Evolutionary conservation across 148 eudicot species (phyloP), one percentile per base, ranked within the genome.

Genomic region (Rhododendron mucronatum): DNA sequence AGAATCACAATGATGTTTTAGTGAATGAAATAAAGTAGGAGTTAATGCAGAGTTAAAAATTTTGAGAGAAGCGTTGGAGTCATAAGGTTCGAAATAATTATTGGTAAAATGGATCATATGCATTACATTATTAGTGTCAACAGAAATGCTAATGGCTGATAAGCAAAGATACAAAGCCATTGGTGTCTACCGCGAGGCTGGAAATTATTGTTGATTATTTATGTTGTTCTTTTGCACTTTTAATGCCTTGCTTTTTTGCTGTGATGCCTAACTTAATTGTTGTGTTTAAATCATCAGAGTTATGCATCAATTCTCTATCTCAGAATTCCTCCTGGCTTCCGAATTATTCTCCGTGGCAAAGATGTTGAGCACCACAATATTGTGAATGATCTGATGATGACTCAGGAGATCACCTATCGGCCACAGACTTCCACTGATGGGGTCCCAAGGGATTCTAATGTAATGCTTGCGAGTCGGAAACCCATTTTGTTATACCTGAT

Each of bases 281-380:
- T 87, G 67, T 55, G 33, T 88, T 87, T 85, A 39, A 44, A 86
- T 86, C 75, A 82, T 78, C 97, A 96, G 99, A 93, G 94, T 89
- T 97, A 97, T 90, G 95, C 93, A 78, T 94, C 99, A 26, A 97
- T 97, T 90, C 91, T 97, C 85, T 97, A 97, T 89, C 95, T 92
- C 47, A 92, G 96, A 87, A 88, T 95, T 84, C 95, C 99, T 18
- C 89, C 89, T 51, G 87, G 86, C 63, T 97, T 94, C 83, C 96
- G 93, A 8, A 92, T 97, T 41, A 95, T 97, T 78, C 90, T 97
- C 76, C 95, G 99, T 37, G 96, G 96, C 89, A 92, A 92, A 86
- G 95, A 95, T 87, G 94, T 97, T 83, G 95, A 89, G 84, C 98
- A 95, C 88, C 98, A 95, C 90, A 92, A 92, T 86, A 89, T 95